Base-by-base conservation (phyloP, 1,284 basidiomycete genomes). In the Melampsora americana region DNA sequence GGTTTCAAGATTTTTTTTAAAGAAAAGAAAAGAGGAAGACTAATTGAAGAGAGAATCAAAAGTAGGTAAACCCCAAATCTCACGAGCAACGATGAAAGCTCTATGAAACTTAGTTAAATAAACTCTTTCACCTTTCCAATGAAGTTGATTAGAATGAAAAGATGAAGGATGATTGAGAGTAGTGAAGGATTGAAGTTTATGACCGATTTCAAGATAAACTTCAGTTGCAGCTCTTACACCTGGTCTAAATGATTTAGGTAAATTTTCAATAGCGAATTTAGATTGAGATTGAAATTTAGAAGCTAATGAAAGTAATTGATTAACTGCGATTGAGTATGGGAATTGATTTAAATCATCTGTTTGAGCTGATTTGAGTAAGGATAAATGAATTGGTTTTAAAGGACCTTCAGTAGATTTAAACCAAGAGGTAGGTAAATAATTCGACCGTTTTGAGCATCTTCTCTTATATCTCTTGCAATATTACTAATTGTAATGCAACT, bases 401-500 rank as follows among this genome's bases (percentile, higher is more conserved):
- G 46, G 30, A 5, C 71, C 75, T 14, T 69, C 28, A 20, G 74
- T 66, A 28, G 53, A 28, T 28, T n/a, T 56, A 77, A 84, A 82
- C 42, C 74, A 79, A 1, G 79, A 71, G 5, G 83, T 78, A 6
- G 85, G 85, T 5, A 85, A 79, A 79, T 85, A 86, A 84, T 77
- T 46, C 84, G 79, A 0, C 82, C 81, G 32, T 83, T 83, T 28
- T 66, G 30, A 0, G 82, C 83, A 77, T 85, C 85, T 68, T 82
- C 83, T 0, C 79, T 80, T 5, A 85, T 80, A 77, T 85, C 84
- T 16, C 83, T 77, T 0, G 84, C 82, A 68, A 85, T 82, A 73
- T 84, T 84, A 85, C 82, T 32, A 85, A 80, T 72, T 84, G 84
- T 26, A 85, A 79, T 7, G 84, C 84, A 39, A 82, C 78, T 3